Conservation (phyloP, 352 stramenopile genomes). For the Thalassiosira mediterranea region DNA sequence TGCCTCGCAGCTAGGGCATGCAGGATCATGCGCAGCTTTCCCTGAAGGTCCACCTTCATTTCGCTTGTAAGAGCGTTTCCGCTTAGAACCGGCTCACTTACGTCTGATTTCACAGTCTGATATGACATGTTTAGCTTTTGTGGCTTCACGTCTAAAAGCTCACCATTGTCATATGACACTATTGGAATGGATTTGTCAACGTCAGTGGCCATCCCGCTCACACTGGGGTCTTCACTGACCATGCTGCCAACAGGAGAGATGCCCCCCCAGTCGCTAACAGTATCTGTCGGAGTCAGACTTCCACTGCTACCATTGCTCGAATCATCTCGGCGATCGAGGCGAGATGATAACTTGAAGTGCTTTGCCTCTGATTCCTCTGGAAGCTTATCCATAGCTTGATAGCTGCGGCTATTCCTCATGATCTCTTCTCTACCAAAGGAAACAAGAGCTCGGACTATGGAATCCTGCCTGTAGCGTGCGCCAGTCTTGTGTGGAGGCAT, state of each 20-base stretch:
- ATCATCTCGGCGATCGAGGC: slow-evolving; percentile 43
- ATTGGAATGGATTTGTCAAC: slow-evolving; percentile 16
- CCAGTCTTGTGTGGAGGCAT: slow-evolving; percentile 83
- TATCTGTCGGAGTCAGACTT: slow-evolving; percentile 74
- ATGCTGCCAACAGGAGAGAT: slow-evolving; percentile 73
- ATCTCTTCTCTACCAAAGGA: slow-evolving; percentile 71
- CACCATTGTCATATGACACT: slow-evolving; percentile 30
- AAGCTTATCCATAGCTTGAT: slow-evolving; percentile 55
- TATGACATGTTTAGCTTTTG: slow-evolving; percentile 36
- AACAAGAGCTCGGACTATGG: slow-evolving; percentile 81
- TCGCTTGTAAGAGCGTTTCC: slow-evolving; percentile 74
- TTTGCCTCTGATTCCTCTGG: slow-evolving; percentile 51
- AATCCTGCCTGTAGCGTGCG: slow-evolving; percentile 69
- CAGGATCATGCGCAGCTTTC: slow-evolving; percentile 78
- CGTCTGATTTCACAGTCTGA: slow-evolving; percentile 42
- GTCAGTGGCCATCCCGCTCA: slow-evolving; percentile 8
- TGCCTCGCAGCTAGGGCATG: slow-evolving; percentile 76
- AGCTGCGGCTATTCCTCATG: slow-evolving; percentile 47
- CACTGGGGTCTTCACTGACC: slow-evolving; percentile 43
- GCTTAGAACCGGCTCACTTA: slow-evolving; percentile 73
- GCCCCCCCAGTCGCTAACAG: slow-evolving; percentile 81
- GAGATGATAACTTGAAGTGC: slow-evolving; percentile 53
- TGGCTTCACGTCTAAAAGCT: slow-evolving; percentile 17
- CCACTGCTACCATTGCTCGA: slow-evolving; percentile 44
- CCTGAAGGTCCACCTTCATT: slow-evolving; percentile 79